Base-by-base conservation (phyloP, 345 rosid genomes). In the Populus alba region DNA sequence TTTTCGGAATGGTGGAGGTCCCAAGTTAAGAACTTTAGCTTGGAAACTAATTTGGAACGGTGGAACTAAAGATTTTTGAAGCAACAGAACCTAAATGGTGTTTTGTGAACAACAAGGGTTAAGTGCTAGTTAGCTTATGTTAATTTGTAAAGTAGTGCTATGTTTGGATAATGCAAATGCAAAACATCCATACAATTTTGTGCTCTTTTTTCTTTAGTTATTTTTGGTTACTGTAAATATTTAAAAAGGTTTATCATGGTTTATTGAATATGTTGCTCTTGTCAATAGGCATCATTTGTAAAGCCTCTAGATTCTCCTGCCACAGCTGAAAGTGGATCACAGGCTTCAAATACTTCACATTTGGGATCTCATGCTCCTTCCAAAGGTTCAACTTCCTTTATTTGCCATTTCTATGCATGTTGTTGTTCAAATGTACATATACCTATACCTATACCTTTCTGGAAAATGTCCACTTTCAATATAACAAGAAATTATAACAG, bases 261-360 rank as follows among this genome's bases (percentile, higher is more conserved):
- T 23, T 4, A 41, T 68, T 80, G 29, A 61, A 62, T 35, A n/a
- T 77, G 72, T 61, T 68, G 5, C 81, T 51, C 49, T 43, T 86
- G 70, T 73, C 35, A 29, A 70, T 70, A 95, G 98, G 96, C 87
- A 83, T 82, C 90, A 78, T 91, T 81, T 84, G 81, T 83, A 68
- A 83, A 86, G 79, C 84, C 87, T 45, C 93, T 87, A 81, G 93
- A 87, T 25, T 82, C 91, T 77, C 78, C 83, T 81, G 87, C 75
- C 67, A 75, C 83, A 81, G 83, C 88, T 73, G 92, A 91, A 76
- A 79, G 82, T 78, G 90, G 84, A 78, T 83, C 88, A 8, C 84
- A 83, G 71, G 81, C 88, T 79, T 87, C 94, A 51, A 80, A 35
- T 82, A 47, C 82, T 71, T 82, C 94, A 16, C 82, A 86, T 75